Base-by-base conservation (phyloP, 2,329 filamentous ascomycete genomes). In the Botrytis pseudocinerea region DNA sequence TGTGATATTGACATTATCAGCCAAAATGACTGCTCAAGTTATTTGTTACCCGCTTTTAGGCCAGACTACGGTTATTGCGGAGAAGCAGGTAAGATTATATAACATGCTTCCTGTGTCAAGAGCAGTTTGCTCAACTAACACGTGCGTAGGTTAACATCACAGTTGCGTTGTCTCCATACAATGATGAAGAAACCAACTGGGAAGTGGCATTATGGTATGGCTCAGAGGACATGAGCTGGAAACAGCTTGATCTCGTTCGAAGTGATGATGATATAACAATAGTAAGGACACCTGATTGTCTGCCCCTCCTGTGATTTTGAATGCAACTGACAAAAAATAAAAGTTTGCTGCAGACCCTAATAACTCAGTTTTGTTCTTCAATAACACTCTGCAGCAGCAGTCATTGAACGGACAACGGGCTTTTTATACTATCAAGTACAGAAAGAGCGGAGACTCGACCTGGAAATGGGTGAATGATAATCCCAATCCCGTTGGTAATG, bases 191-290 rank as follows among this genome's bases (percentile, higher is more conserved):
- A 10, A 38, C 22, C 10, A 25, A 57, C 12, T 72, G 71, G 71
- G 71, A 69, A 9, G 71, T 62, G 16, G 71, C 64, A 28, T 5
- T 72, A 8, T 72, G 71, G 71, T 54, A 72, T 35, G 44, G 63
- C 18, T 9, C 25, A 8, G 18, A 51, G 18, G 25, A 51, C 22
- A 46, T 60, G 42, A 46, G 22, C 22, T 72, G 71, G 71, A 28
- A 35, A 25, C 64, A 72, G 16, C 54, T 72, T 25, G 71, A 62
- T 44, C 64, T 72, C 22, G 10, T 10, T 12, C 20, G 28, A 1
- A 28, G 40, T 32, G 16, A n/a, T 20, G 7, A 60, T 68, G 5
- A 63, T 18, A 38, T 68, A 2, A 16, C 46, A 42, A 22, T 40
- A 22, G 46, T 68, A 54, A 40, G 64, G 51, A 42, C 22, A 14